Evolutionary conservation across 768 basidiomycete genomes (phyloP), one percentile per base, ranked within the genome.

Genomic region (Polyporus arcularius): DNA sequence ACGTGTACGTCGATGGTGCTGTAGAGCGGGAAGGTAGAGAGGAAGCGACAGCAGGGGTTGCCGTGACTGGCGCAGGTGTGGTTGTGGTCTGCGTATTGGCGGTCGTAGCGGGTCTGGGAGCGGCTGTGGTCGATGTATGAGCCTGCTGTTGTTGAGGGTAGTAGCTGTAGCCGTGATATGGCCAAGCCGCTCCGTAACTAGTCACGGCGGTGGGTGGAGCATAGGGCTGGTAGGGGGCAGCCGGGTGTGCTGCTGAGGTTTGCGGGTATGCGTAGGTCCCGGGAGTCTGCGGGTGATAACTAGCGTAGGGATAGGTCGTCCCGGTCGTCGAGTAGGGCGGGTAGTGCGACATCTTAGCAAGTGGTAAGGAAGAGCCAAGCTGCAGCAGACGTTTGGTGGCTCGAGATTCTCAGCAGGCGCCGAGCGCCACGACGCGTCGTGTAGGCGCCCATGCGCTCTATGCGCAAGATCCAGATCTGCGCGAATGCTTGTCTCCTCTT

Each of bases 131-230:
- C 10, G 63, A 47, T 12, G 69, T 42, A 9, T 61, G 71, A 35
- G 52, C 53, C 46, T 48, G 60, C 40, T 60, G 71, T 41, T 67
- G 72, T 51, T 72, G 71, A 16, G 70, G 69, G 46, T 73, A 78
- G 73, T 88, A 88, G 66, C 79, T 78, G 68, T 89, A 89, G 26
- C 84, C 58, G 30, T 63, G 79, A 71, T 89, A 90, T 2, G 87
- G 82, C 88, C 89, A 90, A 32, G 75, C 61, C 1, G 78, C 68
- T 14, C 85, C 86, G 70, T 89, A 90, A 55, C 87, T 80, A 15
- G 86, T 84, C 45, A 89, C 84, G 14, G 86, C 86, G 14, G 88
- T 80, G 60, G 85, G 81, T 12, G 74, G 72, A 64, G 89, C 88
- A 62, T 76, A 70, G 31, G 67, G 54, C 43, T 71, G 69, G 63